phyloP scores from a whole-genome alignment of 306 rosid species.

The Lupinus albus region DNA sequence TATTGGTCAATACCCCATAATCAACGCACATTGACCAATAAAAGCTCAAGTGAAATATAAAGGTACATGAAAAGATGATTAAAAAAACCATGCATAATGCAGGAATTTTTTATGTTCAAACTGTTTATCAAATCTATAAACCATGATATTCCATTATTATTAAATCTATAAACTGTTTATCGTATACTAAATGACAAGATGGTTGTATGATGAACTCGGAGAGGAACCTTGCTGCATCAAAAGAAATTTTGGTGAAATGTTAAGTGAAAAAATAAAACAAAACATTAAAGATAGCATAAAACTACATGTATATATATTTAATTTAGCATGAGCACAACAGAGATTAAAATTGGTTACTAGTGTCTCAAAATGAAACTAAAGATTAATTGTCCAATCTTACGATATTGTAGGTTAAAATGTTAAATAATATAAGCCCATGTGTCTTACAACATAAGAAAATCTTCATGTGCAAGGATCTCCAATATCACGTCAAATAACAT shows the following conservation, averaged over 20 bases:
- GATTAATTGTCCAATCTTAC: no score
- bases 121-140: no score
- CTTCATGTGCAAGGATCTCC: background rate
- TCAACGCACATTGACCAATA: no score
- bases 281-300: background rate
- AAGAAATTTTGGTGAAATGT: constrained; percentile 28
- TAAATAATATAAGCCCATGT: background rate
- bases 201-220: background rate
- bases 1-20: no score
- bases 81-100: background rate
- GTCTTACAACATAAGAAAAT: background rate
- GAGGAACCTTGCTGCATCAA: constrained; percentile 29
- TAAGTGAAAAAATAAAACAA: background rate
- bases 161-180: background rate
- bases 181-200: background rate
- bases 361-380: no score
- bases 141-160: background rate
- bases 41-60: background rate
- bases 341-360: background rate
- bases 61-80: background rate
- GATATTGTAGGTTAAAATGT: no score
- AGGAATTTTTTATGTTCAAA: background rate
- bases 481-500: background rate
- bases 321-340: background rate
- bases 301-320: background rate